Conservation (phyloP, 2,329 filamentous ascomycete species). For the Alternaria ethzedia region DNA sequence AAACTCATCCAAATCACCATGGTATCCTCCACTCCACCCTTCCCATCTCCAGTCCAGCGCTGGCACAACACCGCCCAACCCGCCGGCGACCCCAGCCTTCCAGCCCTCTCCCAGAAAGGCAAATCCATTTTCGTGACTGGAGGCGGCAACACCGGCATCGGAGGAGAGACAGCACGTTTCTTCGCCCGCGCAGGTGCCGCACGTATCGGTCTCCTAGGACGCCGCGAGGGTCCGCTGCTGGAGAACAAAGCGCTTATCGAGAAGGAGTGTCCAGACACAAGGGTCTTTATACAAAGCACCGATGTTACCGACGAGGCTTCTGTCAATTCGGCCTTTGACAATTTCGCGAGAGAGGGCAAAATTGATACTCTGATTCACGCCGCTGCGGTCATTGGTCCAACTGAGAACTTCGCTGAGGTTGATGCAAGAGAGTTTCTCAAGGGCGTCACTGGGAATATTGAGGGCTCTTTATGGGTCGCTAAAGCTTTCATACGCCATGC, state of each 20-base stretch:
- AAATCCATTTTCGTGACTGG: slow-evolving; percentile 49
- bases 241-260: slow-evolving; percentile 45
- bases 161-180: slow-evolving; percentile 50
- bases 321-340: slow-evolving; percentile 26
- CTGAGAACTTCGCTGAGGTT: slow-evolving; percentile 9
- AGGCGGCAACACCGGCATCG: slow-evolving; percentile 53
- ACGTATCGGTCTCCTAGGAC: slow-evolving; percentile 54
- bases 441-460: slow-evolving; percentile 21
- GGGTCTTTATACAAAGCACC: slow-evolving; percentile 17
- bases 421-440: slow-evolving; percentile 14
- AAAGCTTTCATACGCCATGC: slow-evolving; percentile 28
- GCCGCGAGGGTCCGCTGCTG: slow-evolving; percentile 42
- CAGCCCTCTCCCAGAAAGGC: slow-evolving; percentile 32
- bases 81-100: slow-evolving; percentile 38
- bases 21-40: slow-evolving; percentile 27
- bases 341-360: slow-evolving; percentile 16
- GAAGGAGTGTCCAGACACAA: slow-evolving; percentile 14
- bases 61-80: slow-evolving; percentile 28
- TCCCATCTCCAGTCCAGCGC: slow-evolving; percentile 32
- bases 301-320: slow-evolving; percentile 24
- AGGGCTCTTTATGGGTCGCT: slow-evolving; percentile 22
- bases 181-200: slow-evolving; percentile 56
- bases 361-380: slow-evolving; percentile 33
- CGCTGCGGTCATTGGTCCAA: slow-evolving; percentile 19
- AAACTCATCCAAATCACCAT: background rate